Base-by-base conservation (phyloP, 2,329 filamentous ascomycete genomes). In the Apiospora sp. region DNA sequence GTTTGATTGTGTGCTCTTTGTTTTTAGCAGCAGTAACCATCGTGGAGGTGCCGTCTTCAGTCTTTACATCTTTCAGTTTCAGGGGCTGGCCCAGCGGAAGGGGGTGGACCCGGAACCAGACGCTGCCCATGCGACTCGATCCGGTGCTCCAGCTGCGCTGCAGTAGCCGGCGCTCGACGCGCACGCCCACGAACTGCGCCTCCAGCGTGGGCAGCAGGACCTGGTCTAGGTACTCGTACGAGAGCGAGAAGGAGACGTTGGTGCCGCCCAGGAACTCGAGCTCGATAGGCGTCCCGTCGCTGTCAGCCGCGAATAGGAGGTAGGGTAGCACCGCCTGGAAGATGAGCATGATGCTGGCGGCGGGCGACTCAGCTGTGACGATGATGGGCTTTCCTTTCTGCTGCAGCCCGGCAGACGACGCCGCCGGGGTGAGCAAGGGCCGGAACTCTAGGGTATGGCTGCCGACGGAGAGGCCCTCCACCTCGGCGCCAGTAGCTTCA, bases 211-310 rank as follows among this genome's bases (percentile, higher is more conserved):
- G 90, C 44, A 91, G 80, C 0, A 92, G 82, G 0, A 92, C 87
- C 76, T 91, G 90, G 76, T 90, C 88, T 4, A 91, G 80, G 76
- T 92, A 92, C 76, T 92, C 90, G 73, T 85, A 91, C n/a, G 86
- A 89, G 1, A 85, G 83, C 0, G 89, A 90, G 76, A 85, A 90
- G 13, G 84, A 82, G 2, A 89, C 86, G 74, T 92, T 91, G 1
- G 90, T 91, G 22, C 90, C 90, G 6, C 90, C 90, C 1, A 85
- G 83, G 8, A 92, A 86, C 24, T 84, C 83, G 6, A 91, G 75
- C 43, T 84, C 83, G 30, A 91, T 81, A 1, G 86, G 84, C 37
- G 85, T 82, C 8, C 84, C 82, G 34, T 37, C 34, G 19, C 22
- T 13, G 30, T 5, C 22, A 22, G 58, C 34, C 0, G 88, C 85